phyloP scores from a whole-genome alignment of 2,329 filamentous ascomycete genomes.

The Fusarium coicis region DNA sequence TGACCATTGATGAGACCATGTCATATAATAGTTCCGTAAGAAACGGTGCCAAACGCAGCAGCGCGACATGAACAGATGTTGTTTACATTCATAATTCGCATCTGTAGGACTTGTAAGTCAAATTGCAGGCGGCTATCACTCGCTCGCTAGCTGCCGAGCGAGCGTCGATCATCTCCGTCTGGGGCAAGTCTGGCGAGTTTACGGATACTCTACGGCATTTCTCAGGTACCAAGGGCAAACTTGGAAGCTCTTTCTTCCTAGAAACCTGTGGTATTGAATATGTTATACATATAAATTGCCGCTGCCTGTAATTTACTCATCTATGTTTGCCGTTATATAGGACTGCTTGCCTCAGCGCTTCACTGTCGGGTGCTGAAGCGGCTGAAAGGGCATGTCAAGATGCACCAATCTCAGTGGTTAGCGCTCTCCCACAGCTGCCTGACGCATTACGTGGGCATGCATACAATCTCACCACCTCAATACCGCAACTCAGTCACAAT shows the following conservation, averaged over 20 bases:
- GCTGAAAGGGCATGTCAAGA: neutral
- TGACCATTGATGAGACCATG: neutral
- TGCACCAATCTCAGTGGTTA: neutral
- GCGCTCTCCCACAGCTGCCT: neutral
- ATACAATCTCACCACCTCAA: neutral
- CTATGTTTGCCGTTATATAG: neutral
- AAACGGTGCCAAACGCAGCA: neutral
- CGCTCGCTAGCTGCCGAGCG: neutral
- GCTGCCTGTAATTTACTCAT: neutral
- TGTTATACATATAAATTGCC: neutral
- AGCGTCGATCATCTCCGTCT: neutral
- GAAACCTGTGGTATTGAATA: neutral
- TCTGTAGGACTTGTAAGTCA: neutral
- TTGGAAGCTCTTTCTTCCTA: neutral
- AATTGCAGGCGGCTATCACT: neutral
- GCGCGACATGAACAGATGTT: neutral
- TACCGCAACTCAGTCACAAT: neutral
- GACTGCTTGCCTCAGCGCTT: too few relatives aligned
- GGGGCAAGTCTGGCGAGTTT: neutral
- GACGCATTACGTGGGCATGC: neutral
- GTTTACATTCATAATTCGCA: neutral
- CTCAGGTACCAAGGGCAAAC: neutral
- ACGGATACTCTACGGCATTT: slow-evolving; percentile 1
- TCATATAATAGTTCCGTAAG: neutral
- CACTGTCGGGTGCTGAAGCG: neutral